Base-by-base conservation (phyloP, 139 green algal genomes). In the Picochlorum sp. region DNA sequence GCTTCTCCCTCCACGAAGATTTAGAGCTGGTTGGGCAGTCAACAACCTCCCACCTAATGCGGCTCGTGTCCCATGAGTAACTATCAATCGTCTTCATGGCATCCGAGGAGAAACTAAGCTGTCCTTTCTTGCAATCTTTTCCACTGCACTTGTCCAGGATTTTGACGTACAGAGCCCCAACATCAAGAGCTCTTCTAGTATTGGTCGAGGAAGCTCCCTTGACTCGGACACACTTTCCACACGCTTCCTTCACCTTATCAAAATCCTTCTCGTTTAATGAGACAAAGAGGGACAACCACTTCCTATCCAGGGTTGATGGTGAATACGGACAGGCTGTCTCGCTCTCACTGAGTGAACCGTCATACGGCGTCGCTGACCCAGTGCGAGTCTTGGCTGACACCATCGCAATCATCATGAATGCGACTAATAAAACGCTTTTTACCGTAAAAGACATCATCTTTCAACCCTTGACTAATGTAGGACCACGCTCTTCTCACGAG, bases 111-210 rank as follows among this genome's bases (percentile, higher is more conserved):
- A 54, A 54, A 3, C 47, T 21, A 26, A 54, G 16, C 15, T 54
- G 18, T 54, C 47, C 47, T 20, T 54, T 54, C n/a, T 54, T 54
- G 47, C 47, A 54, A 9, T 54, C 47, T 26, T 54, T 21, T 54
- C 18, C 16, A 54, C 18, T 26, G 47, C 47, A 54, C n/a, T 26
- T 21, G n/a, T 54, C 47, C n/a, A 54, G 18, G 11, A 54, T 21
- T 54, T 54, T 54, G 11, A 21, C 47, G 3, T 54, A 54, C 47
- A 54, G 6, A 9, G 47, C 6, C 6, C 47, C 47, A 13, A 54
- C n/a, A 26, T 54, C n/a, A 1, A 20, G 16, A 20, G 47, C 34
- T 41, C 34, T 54, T 20, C 47, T 20, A 0, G 47, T 54, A 21
- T 54, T 54, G 0, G 18, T 21, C 0, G 16, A 20, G n/a, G 47